Evolutionary conservation across 2,329 filamentous ascomycete species (phyloP).

Genomic region (Neocucurbitaria cava): DNA sequence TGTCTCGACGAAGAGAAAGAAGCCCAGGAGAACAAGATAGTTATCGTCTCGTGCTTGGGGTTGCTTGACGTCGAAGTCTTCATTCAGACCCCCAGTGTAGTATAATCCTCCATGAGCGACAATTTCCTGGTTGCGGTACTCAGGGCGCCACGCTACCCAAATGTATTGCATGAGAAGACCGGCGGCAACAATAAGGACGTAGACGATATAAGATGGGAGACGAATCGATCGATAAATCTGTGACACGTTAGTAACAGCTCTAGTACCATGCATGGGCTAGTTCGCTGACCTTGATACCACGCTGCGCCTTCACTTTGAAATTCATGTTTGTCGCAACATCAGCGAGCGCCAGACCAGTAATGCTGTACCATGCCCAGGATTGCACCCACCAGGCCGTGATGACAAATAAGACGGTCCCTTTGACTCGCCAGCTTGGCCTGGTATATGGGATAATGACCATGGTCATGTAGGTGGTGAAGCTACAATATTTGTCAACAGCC

Average conservation of each 20-base stretch:
- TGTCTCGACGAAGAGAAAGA: conserved; percentile 49
- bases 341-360: conserved; percentile 55
- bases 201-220: conserved; percentile 35
- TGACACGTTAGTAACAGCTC: neutral
- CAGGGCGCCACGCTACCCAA: conserved; percentile 45
- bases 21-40: conserved; percentile 50
- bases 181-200: conserved; percentile 29
- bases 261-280: no score
- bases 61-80: conserved; percentile 34
- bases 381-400: conserved; percentile 54
- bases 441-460: conserved; percentile 54
- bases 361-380: conserved; percentile 52
- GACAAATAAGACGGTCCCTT: conserved; percentile 45
- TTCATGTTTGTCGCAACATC: conserved; percentile 49
- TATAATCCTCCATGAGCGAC: conserved; percentile 49
- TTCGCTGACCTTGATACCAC: conserved; percentile 2
- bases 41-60: conserved; percentile 49
- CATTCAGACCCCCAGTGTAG: conserved; percentile 44
- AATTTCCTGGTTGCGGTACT: conserved; percentile 42
- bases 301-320: conserved; percentile 31
- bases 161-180: conserved; percentile 50
- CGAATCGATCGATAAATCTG: conserved; percentile 5
- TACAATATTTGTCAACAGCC: neutral
- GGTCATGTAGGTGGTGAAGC: conserved; percentile 53
- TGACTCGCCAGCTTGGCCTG: conserved; percentile 46